Conservation (phyloP, 352 stramenopile species). For the Chrysophaeum taylorii region DNA sequence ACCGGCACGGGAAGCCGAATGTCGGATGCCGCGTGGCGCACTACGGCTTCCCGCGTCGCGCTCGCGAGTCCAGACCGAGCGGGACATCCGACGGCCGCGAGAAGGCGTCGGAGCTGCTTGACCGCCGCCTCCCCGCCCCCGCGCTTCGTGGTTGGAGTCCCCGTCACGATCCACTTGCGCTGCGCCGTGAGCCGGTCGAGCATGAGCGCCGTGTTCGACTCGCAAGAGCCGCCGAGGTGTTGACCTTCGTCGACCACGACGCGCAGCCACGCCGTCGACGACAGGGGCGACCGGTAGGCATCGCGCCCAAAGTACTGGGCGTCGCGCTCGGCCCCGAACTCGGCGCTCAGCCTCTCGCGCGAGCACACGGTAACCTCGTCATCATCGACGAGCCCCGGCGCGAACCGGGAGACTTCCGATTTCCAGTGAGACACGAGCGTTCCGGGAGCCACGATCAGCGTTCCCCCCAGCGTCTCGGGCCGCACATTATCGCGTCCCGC, state of each 20-base stretch:
- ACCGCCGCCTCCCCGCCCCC: conserved; percentile 65
- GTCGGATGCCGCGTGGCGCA: conserved; percentile 82
- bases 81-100: conserved; percentile 65
- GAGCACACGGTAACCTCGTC: background rate
- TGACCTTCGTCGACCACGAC: conserved; percentile 76
- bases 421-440: background rate
- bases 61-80: conserved; percentile 34
- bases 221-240: conserved; percentile 43
- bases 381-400: background rate
- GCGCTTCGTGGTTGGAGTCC: conserved; percentile 81
- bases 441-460: background rate
- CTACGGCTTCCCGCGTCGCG: conserved; percentile 61
- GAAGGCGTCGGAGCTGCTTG: conserved; percentile 69
- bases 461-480: background rate
- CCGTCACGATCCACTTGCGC: conserved; percentile 90
- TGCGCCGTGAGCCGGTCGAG: conserved; percentile 51
- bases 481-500: background rate
- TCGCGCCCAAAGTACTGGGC: background rate
- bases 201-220: conserved; percentile 44
- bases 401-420: background rate
- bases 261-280: conserved; percentile 37
- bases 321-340: background rate
- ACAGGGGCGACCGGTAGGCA: conserved; percentile 18
- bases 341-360: background rate
- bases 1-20: conserved; percentile 51